Evolutionary conservation across 2,329 filamentous ascomycete genomes (phyloP).

Genomic region (Thielaviopsis cerberus): DNA sequence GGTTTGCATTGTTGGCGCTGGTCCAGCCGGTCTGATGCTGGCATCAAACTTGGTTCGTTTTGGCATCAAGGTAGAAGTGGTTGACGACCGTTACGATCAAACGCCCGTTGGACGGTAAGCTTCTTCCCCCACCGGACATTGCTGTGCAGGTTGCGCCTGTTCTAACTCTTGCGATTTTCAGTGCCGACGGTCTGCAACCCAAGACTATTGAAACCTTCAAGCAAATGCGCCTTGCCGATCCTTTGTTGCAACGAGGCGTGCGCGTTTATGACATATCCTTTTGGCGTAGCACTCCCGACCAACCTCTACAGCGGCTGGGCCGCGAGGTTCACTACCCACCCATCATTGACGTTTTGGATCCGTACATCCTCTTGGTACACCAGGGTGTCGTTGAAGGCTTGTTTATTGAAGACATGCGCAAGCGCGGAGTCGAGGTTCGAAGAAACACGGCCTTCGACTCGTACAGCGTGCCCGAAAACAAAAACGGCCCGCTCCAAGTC

Average conservation of each 20-base stretch:
- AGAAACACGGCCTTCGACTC: slow-evolving; percentile 46
- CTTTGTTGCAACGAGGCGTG: slow-evolving; percentile 46
- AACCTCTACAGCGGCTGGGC: slow-evolving; percentile 39
- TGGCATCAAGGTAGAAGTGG: slow-evolving; percentile 44
- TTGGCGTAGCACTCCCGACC: slow-evolving; percentile 38
- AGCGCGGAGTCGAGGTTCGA: slow-evolving; percentile 42
- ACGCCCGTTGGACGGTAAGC: slow-evolving; percentile 42
- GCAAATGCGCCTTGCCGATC: slow-evolving; percentile 54
- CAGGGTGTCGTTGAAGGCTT: slow-evolving; percentile 59
- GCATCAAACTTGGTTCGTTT: slow-evolving; percentile 40
- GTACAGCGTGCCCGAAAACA: slow-evolving; percentile 29
- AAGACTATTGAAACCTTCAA: slow-evolving; percentile 63
- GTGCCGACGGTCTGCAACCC: slow-evolving; percentile 55
- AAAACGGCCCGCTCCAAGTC: slow-evolving; percentile 27
- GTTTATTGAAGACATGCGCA: slow-evolving; percentile 49
- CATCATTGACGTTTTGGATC: slow-evolving; percentile 36
- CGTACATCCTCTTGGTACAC: slow-evolving; percentile 42
- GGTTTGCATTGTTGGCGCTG: slow-evolving; percentile 36
- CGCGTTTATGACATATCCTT: slow-evolving; percentile 59
- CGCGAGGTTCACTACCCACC: slow-evolving; percentile 53
- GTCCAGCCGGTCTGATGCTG: slow-evolving; percentile 37
- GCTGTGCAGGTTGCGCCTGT: background rate
- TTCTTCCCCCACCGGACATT: background rate
- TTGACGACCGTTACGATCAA: slow-evolving; percentile 50
- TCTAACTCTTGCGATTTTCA: slow-evolving; percentile 15